A percentile compares a stretch with the other conserved stretches of the same genome.
Conservation (phyloP, 2,329 filamentous ascomycete species). For the Huntiella moniliformis region DNA sequence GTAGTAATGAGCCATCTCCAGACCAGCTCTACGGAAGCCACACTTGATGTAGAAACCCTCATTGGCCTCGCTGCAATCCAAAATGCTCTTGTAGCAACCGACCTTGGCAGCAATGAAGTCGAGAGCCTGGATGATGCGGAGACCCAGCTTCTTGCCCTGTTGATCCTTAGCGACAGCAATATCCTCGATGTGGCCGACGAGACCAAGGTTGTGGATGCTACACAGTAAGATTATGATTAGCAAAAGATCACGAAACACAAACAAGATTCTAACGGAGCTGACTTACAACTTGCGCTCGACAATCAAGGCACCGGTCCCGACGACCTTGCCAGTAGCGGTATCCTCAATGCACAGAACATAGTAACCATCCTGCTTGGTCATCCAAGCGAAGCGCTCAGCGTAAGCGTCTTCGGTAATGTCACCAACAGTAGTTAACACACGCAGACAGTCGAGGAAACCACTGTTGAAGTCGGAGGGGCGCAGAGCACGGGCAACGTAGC, state of each 20-base stretch:
- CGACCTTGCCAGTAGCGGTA: slow-evolving; percentile 40
- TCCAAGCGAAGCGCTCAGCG: slow-evolving; percentile 65
- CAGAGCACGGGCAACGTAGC: slow-evolving; percentile 69
- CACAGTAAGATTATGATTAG: background rate
- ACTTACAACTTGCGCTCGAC: slow-evolving; percentile 86
- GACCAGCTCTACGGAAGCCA: slow-evolving; percentile 74
- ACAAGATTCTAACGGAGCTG: background rate
- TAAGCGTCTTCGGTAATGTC: slow-evolving; percentile 62
- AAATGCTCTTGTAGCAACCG: slow-evolving; percentile 92
- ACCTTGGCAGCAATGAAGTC: slow-evolving; percentile 74
- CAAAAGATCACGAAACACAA: background rate
- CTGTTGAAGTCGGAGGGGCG: slow-evolving; percentile 57
- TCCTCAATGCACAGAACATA: slow-evolving; percentile 78
- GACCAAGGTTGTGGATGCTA: slow-evolving; percentile 61
- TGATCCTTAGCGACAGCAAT: slow-evolving; percentile 90
- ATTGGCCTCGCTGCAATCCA: slow-evolving; percentile 91
- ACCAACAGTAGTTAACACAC: slow-evolving; percentile 82
- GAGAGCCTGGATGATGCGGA: slow-evolving; percentile 83
- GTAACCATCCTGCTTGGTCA: slow-evolving; percentile 57
- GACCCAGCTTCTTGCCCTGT: slow-evolving; percentile 89
- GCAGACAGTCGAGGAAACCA: slow-evolving; percentile 79
- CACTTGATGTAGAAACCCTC: slow-evolving; percentile 98
- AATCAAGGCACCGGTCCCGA: slow-evolving; percentile 79
- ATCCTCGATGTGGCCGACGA: slow-evolving; percentile 92
- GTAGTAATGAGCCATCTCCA: slow-evolving; percentile 97